A percentile compares a stretch with the other conserved stretches of the same genome.
Evolutionary conservation across 768 basidiomycete genomes (phyloP).

Genomic region (Nevesoporus exiguus): DNA sequence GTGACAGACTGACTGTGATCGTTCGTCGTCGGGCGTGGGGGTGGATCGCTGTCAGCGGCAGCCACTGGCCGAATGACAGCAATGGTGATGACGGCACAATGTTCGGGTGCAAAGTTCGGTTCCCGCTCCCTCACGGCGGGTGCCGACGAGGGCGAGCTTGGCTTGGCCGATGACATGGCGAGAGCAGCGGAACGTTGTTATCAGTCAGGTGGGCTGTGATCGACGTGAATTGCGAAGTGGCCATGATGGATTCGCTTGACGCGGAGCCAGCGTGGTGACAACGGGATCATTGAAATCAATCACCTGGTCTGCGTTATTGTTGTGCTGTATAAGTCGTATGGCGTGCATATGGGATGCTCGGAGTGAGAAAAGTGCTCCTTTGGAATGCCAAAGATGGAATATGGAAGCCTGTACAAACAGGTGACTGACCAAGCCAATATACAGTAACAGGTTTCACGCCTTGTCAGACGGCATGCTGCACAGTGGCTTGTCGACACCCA

Average conservation of each 20-base stretch:
- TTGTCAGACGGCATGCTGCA: no score
- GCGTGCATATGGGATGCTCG: not conserved
- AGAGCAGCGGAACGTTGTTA: not conserved
- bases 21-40: not conserved
- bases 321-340: not conserved
- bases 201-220: not conserved
- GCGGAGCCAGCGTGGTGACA: not conserved
- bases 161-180: no score
- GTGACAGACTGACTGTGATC: no score
- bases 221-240: not conserved
- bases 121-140: not conserved
- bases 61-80: not conserved
- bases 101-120: constrained; percentile 1
- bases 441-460: not conserved
- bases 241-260: not conserved
- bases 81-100: not conserved
- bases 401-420: not conserved
- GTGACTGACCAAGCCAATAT: constrained; percentile 1
- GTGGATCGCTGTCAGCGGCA: not conserved
- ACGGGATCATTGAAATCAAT: not conserved
- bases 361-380: constrained; percentile 1
- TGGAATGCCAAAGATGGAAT: not conserved
- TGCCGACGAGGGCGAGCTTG: not conserved
- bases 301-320: not conserved
- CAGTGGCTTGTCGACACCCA: constrained; percentile 5